Evolutionary conservation across 805 yeast species (phyloP), one percentile per base, ranked within the genome.

Genomic region (Kodamaea neixiangensis): DNA sequence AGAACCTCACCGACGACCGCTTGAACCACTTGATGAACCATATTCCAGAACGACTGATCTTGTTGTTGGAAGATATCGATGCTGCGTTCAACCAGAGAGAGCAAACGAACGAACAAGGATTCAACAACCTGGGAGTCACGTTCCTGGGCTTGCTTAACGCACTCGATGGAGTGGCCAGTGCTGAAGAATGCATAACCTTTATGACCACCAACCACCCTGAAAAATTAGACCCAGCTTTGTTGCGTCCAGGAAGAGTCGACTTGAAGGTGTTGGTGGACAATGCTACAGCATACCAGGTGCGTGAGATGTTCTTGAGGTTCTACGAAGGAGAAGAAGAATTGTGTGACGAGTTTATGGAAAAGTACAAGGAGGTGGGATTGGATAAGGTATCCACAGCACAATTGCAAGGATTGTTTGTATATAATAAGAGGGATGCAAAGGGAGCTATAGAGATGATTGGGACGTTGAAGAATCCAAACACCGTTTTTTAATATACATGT

Each of bases 141-240:
- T 94, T 94, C 63, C 89, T 97, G 50, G 99, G 99, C 0, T 75
- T 94, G 43, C 72, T 94, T 53, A 94, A 94, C 65, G 97, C 99
- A 0, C 75, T 94, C 44, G 99, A 94, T 67, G 99, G 99, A 44
- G 98, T 94, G 14, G 94, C 98, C 2, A 89, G 97, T 22, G 96
- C 97, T 1, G 99, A 94, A 64, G 98, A 94, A 64, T 87, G 97
- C 43, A 78, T 94, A 31, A 93, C 97, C 0, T 94, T 94, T 68
- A 94, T 94, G 99, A 94, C 99, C 17, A 93, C 99, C 17, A 94
- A 94, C 68, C 99, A 94, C 63, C 97, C 97, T 0, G 98, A 94
- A 55, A 82, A 82, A 55, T 74, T 94, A 35, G 99, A 94, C 62
- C 90, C 97, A 1, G 99, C 99, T 0, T 78, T 94, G 41, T 72